Conservation (phyloP, 2,329 filamentous ascomycete genomes). For the Dactylellina drechsleri region DNA sequence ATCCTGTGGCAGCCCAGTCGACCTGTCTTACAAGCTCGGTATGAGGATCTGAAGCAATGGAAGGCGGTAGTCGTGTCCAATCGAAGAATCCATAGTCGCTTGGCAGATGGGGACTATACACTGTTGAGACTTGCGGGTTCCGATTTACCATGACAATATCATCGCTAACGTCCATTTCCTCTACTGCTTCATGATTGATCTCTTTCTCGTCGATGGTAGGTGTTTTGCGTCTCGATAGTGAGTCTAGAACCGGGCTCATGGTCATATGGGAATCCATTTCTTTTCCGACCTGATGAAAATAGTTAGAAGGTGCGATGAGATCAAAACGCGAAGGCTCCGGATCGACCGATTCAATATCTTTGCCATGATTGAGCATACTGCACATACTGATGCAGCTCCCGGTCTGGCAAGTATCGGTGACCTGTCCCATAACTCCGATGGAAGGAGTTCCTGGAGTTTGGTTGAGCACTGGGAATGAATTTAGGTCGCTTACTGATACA, state of each 20-base stretch:
- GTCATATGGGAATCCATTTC: conserved; percentile 41
- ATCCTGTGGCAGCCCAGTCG: conserved; percentile 77
- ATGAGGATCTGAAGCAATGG: conserved; percentile 73
- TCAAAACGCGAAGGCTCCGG: conserved; percentile 19
- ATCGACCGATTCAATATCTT: conserved; percentile 5
- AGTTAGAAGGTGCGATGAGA: conserved; percentile 29
- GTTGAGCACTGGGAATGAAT: conserved; percentile 2
- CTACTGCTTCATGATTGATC: neutral
- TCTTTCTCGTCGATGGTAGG: neutral
- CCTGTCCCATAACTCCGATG: conserved; percentile 38
- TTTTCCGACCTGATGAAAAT: conserved; percentile 33
- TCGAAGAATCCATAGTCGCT: conserved; percentile 70
- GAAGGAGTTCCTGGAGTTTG: conserved; percentile 20
- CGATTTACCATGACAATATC: conserved; percentile 2
- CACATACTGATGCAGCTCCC: conserved; percentile 6
- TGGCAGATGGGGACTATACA: conserved; percentile 48
- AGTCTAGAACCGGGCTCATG: conserved; percentile 29
- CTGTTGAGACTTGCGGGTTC: conserved; percentile 14
- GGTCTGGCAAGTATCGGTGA: conserved; percentile 19
- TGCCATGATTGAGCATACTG: neutral
- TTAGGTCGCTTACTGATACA: conserved; percentile 27
- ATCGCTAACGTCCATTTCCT: conserved; percentile 47
- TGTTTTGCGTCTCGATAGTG: neutral
- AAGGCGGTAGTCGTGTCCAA: conserved; percentile 78
- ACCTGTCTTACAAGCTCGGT: conserved; percentile 76